Percentiles rank a stretch among this genome's conserved stretches.
Conservation (phyloP, 495 filamentous ascomycete genomes). For the Daldinia bambusicola region DNA sequence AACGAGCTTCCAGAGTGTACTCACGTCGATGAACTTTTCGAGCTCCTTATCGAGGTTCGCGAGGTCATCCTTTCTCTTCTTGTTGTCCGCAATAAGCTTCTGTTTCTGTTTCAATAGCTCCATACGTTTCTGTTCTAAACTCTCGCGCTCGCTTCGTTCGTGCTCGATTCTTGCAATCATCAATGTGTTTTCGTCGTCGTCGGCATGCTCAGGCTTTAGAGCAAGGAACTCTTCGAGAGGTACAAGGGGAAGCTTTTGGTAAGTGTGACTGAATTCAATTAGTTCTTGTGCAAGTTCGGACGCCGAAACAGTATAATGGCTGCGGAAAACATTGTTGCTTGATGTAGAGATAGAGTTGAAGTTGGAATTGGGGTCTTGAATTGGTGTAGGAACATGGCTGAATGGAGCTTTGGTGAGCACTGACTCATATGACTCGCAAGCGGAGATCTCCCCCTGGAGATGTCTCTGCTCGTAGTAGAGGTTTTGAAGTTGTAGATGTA, state of each 20-base stretch:
- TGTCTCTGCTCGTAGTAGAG: slow-evolving; percentile 96
- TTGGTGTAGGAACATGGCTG: slow-evolving; percentile 4
- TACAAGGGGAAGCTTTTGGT: slow-evolving; percentile 84
- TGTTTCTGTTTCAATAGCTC: slow-evolving; percentile 90
- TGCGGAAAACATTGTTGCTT: slow-evolving; percentile 7
- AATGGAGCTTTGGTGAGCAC: slow-evolving; percentile 48
- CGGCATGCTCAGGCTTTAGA: slow-evolving; percentile 76
- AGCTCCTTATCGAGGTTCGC: slow-evolving; percentile 87
- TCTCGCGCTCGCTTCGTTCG: slow-evolving; percentile 85
- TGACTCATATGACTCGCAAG: slow-evolving; percentile 92
- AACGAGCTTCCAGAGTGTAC: slow-evolving; percentile 31
- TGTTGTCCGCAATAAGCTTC: slow-evolving; percentile 90
- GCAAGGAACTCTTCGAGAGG: slow-evolving; percentile 83
- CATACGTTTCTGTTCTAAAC: slow-evolving; percentile 86
- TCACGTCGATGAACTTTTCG: slow-evolving; percentile 86
- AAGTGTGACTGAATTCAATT: slow-evolving; percentile 74
- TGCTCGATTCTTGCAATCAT: slow-evolving; percentile 95
- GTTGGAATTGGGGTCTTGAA: slow-evolving; percentile 7
- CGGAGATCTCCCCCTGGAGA: slow-evolving; percentile 86
- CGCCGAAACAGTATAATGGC: slow-evolving; percentile 10
- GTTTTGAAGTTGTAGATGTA: slow-evolving; percentile 94
- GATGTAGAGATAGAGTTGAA: slow-evolving; percentile 10
- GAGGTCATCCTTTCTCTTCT: slow-evolving; percentile 92
- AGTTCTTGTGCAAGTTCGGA: slow-evolving; percentile 38
- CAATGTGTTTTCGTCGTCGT: slow-evolving; percentile 76